Evolutionary conservation across 1,139 yeast species (phyloP), one percentile per base, ranked within the genome.

Genomic region (Kodamaea ohmeri): DNA sequence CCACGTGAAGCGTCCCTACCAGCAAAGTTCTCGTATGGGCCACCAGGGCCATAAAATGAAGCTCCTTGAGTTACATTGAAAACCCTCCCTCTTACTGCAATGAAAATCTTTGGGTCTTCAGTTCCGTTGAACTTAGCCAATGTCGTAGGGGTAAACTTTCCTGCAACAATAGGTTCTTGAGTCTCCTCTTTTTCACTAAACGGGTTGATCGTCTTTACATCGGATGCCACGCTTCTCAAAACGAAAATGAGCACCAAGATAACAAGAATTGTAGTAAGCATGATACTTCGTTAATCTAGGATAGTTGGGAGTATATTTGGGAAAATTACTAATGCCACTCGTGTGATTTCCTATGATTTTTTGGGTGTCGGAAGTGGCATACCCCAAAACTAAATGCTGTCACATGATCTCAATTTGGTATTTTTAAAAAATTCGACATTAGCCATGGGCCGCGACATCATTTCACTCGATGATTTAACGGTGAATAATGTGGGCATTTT

Each of bases 1-100:
- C 98, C 98, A 48, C 98, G 70, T 2, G 95, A 84, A 2, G 98
- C 97, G 63, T 92, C 98, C 49, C 88, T 83, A 3, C 98, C 98
- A 1, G 97, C 97, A 69, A 92, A 92, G 56, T 88, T 89, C 41
- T 85, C 83, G 61, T 92, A 92, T 0, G 97, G 96, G 0, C 97
- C 97, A 16, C 94, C 89, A 3, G 98, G 98, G 0, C 98, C 98
- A 56, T 94, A 92, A 57, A 92, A 92, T 37, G 79, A 74, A 45
- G 89, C 78, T 0, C 96, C 96, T 17, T 73, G 70, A 8, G 87
- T 69, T 18, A 89, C 96, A 56, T 92, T 96, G 56, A 77, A 92
- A 4, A 92, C 96, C 32, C 76, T 80, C 2, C 96, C 95, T 51
- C 73, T 78, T 12, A 92, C 88, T 0, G 88, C 95, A 51, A 92